Percentiles rank a stretch among this genome's conserved stretches.
These are phyloP conservation scores for Myriosclerotinia duriaeana DNA, from an alignment of 2,329 filamentous ascomycete species.

Conservation along the genomic window DNA sequence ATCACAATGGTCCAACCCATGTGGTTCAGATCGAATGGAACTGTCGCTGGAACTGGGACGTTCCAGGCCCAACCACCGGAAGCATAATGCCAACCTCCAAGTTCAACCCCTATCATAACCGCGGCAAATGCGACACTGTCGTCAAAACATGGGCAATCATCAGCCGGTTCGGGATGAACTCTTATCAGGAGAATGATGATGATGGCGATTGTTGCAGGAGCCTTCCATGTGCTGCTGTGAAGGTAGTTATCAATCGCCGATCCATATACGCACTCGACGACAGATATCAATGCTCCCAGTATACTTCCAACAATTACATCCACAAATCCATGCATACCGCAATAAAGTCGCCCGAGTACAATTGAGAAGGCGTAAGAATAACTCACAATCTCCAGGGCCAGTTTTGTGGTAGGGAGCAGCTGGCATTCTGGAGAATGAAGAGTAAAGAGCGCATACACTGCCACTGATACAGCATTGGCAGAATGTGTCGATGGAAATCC, in stretches of 20 bases:
- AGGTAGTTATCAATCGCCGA: conserved; percentile 69
- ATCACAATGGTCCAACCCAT: conserved; percentile 65
- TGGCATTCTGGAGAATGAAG: conserved; percentile 65
- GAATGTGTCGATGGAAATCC: conserved; percentile 97
- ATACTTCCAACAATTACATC: conserved; percentile 81
- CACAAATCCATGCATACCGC: conserved; percentile 96
- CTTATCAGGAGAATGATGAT: conserved; percentile 75
- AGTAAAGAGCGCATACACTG: conserved; percentile 75
- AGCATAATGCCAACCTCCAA: conserved; percentile 78
- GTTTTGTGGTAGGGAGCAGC: conserved; percentile 57
- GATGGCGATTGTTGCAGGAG: conserved; percentile 62
- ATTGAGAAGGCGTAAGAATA: conserved; percentile 90
- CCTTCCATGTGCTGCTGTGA: conserved; percentile 61
- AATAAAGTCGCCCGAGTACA: conserved; percentile 87
- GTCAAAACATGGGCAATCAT: conserved; percentile 96
- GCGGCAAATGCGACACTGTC: conserved; percentile 92
- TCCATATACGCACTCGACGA: conserved; percentile 60
- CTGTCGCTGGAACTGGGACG: conserved; percentile 53
- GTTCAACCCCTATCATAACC: conserved; percentile 80
- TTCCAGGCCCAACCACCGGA: conserved; percentile 48
- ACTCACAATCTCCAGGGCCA: conserved; percentile 64
- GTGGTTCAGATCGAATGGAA: conserved; percentile 63
- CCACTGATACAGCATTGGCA: conserved; percentile 93
- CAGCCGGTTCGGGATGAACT: conserved; percentile 91
- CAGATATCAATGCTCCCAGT: conserved; percentile 66